Conservation (phyloP, 2,329 filamentous ascomycete genomes). For the Stemphylium beticola region DNA sequence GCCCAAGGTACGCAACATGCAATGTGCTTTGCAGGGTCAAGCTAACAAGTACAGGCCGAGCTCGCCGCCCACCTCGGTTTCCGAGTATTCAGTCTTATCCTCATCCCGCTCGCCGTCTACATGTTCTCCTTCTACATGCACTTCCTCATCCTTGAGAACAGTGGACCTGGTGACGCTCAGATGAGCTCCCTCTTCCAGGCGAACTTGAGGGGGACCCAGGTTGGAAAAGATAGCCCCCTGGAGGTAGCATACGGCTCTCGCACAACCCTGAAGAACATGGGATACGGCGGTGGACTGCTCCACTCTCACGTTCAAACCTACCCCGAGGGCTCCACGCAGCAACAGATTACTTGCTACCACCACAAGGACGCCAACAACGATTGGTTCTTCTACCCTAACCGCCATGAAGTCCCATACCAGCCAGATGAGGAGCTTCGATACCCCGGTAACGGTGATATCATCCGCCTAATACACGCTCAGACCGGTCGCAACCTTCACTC, state of each 20-base stretch:
- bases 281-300: conserved; percentile 93
- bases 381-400: conserved; percentile 98
- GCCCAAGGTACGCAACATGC: conserved; percentile 67
- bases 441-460: conserved; percentile 75
- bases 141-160: conserved; percentile 91
- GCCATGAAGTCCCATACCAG: conserved; percentile 74
- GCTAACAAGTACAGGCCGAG: conserved; percentile 55
- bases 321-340: conserved; percentile 89
- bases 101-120: conserved; percentile 89
- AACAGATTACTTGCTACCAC: conserved; percentile 99
- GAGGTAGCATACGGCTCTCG: conserved; percentile 90
- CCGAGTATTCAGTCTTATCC: conserved; percentile 83
- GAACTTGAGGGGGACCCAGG: conserved; percentile 90
- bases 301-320: conserved; percentile 97
- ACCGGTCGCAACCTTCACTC: conserved; percentile 98
- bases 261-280: conserved; percentile 98
- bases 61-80: conserved; percentile 80
- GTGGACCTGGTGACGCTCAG: conserved; percentile 96
- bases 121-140: conserved; percentile 95
- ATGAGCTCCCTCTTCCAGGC: conserved; percentile 99
- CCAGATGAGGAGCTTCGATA: conserved; percentile 72
- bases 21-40: neutral
- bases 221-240: conserved; percentile 91
- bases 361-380: conserved; percentile 99
- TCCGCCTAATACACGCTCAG: conserved; percentile 91